Evolutionary conservation across 2,329 filamentous ascomycete species (phyloP), one percentile per base, ranked within the genome.

Genomic region (Hypoxylon sp.): DNA sequence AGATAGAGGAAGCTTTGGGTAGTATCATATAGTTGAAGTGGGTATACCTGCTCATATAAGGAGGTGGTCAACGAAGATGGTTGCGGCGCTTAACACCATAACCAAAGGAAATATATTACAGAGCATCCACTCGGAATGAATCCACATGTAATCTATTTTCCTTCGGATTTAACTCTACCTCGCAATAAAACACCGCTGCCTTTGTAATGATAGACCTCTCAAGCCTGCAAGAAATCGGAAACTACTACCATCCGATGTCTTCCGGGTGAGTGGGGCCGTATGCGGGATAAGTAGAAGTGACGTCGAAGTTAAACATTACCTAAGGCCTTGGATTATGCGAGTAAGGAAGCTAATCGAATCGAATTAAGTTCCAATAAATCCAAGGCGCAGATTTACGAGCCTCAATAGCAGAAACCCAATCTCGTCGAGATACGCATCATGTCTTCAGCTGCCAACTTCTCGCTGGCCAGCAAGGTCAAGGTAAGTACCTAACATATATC

Each of bases 401-500:
- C 17, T 32, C 35, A 35, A 29, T 32, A 54, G 13, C 13, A 51
- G 13, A 27, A 54, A 42, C 10, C 29, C 27, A 50, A 37, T 24
- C 47, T 59, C 31, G n/a, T 17, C 35, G n/a, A 39, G 21, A 11
- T 29, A 48, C 5, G 17, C 19, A 44, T 15, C 39, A 74, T 73
- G 72, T 58, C 71, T 15, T 65, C 71, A 21, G 68, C 63, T 17
- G 68, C 63, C 37, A 73, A 65, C 35, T 74, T 72, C 52, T 71
- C 74, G 1, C 66, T 79, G 17, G 69, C 71, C 24, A 76, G 72
- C 66, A 78, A 74, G 35, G 72, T 79, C 51, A 76, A 71, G 71
- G 74, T 71, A 70, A 51, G 67, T 54, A 56, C 8, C 39, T 46
- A 11, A n/a, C 32, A 42, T 21, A 35, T 6, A 29, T 47, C 17